phyloP scores from a whole-genome alignment of 306 rosid genomes.

The Comarum palustre region DNA sequence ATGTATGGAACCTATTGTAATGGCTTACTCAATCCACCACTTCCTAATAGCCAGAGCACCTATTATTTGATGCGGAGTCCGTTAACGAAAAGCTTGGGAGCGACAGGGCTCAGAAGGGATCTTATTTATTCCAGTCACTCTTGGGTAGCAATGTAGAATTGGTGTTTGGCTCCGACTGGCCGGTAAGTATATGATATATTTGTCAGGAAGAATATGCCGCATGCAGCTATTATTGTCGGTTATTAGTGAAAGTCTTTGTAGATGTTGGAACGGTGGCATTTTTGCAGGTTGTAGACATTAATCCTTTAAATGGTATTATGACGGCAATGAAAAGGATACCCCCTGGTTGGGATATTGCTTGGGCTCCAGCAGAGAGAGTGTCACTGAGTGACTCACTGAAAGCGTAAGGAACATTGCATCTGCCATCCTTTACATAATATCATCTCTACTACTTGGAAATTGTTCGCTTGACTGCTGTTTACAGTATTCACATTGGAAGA shows the following conservation, averaged over 20 bases:
- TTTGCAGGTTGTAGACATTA: constrained; percentile 55
- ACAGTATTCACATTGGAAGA: not conserved
- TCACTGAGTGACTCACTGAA: constrained; percentile 62
- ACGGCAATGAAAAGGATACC: constrained; percentile 66
- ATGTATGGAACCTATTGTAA: not conserved
- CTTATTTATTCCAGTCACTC: constrained; percentile 65
- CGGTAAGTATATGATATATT: constrained; percentile 45
- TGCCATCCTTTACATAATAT: not conserved
- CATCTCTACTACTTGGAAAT: not conserved
- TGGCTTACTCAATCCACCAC: not conserved
- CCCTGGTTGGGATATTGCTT: constrained; percentile 55
- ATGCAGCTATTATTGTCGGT: not conserved
- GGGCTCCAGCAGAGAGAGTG: constrained; percentile 72
- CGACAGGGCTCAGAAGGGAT: constrained; percentile 71
- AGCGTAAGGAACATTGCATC: constrained; percentile 44
- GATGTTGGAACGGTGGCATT: constrained; percentile 21
- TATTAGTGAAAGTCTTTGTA: not conserved
- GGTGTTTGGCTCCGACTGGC: constrained; percentile 88
- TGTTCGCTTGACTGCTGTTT: not conserved
- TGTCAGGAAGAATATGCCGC: constrained; percentile 9
- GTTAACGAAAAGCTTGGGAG: constrained; percentile 64
- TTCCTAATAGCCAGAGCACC: constrained; percentile 70
- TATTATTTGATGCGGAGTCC: constrained; percentile 62
- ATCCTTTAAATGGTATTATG: constrained; percentile 67
- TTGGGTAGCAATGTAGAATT: constrained; percentile 46